These are phyloP conservation scores for Ampelomyces quisqualis DNA, from an alignment of 2,329 filamentous ascomycete genomes.

Conservation along the genomic window DNA sequence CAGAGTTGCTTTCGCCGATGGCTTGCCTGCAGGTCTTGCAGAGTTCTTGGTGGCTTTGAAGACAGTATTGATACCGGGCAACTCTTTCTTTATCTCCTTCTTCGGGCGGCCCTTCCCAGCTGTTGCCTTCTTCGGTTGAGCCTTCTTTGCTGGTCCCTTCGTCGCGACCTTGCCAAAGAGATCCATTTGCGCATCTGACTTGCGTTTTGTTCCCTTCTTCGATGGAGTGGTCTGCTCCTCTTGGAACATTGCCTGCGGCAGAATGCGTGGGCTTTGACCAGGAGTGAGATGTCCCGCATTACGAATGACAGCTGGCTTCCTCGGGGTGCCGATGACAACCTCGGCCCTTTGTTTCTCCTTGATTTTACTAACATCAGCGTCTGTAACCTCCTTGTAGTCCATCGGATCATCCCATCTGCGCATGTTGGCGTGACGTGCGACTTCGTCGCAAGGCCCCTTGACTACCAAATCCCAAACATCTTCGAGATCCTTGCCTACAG, in stretches of 20 bases:
- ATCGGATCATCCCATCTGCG: slow-evolving; percentile 57
- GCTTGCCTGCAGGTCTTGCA: slow-evolving; percentile 17
- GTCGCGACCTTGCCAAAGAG: slow-evolving; percentile 24
- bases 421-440: slow-evolving; percentile 70
- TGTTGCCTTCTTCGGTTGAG: slow-evolving; percentile 34
- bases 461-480: slow-evolving; percentile 93
- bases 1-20: slow-evolving; percentile 9
- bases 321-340: slow-evolving; percentile 39
- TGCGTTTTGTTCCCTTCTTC: slow-evolving; percentile 38
- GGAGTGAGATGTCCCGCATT: slow-evolving; percentile 40
- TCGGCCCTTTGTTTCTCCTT: slow-evolving; percentile 36
- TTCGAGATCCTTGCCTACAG: slow-evolving; percentile 79
- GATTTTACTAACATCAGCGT: slow-evolving; percentile 35
- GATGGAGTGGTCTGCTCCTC: slow-evolving; percentile 34
- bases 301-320: slow-evolving; percentile 29
- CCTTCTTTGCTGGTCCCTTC: slow-evolving; percentile 26
- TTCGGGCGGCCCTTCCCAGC: slow-evolving; percentile 28
- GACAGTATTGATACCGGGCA: slow-evolving; percentile 26
- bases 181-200: slow-evolving; percentile 26
- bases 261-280: slow-evolving; percentile 38
- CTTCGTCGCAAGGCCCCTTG: slow-evolving; percentile 80
- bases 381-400: slow-evolving; percentile 38
- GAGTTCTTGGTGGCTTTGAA: slow-evolving; percentile 35
- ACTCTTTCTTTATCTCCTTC: slow-evolving; percentile 28
- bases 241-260: slow-evolving; percentile 24